Conservation (phyloP, 148 eudicot species). For the Simmondsia chinensis region DNA sequence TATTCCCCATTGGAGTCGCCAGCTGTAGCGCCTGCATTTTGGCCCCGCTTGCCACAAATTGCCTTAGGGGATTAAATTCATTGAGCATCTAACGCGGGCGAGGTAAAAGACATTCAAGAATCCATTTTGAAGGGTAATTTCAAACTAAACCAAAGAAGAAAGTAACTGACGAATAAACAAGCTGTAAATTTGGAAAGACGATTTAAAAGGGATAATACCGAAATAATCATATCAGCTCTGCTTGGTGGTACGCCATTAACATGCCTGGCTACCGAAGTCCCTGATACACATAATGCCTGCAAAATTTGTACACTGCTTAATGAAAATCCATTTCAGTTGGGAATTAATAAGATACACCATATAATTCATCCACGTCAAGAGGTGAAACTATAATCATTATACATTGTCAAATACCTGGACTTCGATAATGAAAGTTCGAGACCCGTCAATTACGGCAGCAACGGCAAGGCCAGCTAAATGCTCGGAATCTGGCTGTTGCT, state of each 20-base stretch:
- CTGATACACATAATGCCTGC: slow-evolving; percentile 82
- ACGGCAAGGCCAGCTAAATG: slow-evolving; percentile 82
- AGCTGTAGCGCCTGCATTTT: too few relatives aligned
- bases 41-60: too few relatives aligned
- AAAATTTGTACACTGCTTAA: slow-evolving; percentile 8
- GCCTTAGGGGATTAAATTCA: too few relatives aligned
- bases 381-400: too few relatives aligned
- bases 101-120: too few relatives aligned
- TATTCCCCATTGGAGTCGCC: too few relatives aligned
- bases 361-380: too few relatives aligned
- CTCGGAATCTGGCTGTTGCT: slow-evolving; percentile 69
- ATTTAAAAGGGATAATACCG: slow-evolving; percentile 40
- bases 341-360: too few relatives aligned
- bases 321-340: too few relatives aligned
- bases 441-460: slow-evolving; percentile 78
- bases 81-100: too few relatives aligned
- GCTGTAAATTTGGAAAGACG: background rate
- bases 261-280: slow-evolving; percentile 42
- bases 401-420: slow-evolving; percentile 56
- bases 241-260: slow-evolving; percentile 68
- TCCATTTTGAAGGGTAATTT: too few relatives aligned
- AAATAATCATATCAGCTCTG: slow-evolving; percentile 92
- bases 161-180: background rate
- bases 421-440: slow-evolving; percentile 86
- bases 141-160: background rate